phyloP scores from a whole-genome alignment of 495 filamentous ascomycete genomes.

The Entonaema liquescens region DNA sequence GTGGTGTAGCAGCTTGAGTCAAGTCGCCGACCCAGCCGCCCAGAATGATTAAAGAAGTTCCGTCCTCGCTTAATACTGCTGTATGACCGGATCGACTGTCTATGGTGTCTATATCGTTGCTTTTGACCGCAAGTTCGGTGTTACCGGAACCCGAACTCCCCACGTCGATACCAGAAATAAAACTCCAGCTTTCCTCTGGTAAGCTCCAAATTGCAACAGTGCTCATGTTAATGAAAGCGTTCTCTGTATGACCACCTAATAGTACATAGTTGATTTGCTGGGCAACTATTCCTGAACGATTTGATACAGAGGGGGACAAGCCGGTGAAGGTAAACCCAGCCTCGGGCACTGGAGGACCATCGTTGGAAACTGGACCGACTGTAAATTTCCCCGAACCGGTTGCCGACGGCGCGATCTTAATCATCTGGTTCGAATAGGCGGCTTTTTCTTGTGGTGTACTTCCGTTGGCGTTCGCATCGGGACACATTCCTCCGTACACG shows the following conservation, averaged over 20 bases:
- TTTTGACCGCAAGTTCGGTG: constrained; percentile 44
- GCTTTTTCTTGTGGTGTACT: constrained; percentile 68
- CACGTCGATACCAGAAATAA: constrained; percentile 63
- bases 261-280: constrained; percentile 81
- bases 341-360: constrained; percentile 72
- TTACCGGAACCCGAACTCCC: constrained; percentile 51
- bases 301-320: constrained; percentile 62
- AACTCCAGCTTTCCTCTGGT: constrained; percentile 87
- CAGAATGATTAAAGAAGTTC: constrained; percentile 74
- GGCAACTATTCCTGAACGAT: constrained; percentile 65
- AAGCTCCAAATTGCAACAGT: constrained; percentile 86
- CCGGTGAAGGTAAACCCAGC: constrained; percentile 87
- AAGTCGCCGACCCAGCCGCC: constrained; percentile 93
- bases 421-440: constrained; percentile 80
- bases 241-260: constrained; percentile 83
- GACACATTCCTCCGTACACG: constrained; percentile 91
- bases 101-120: constrained; percentile 49
- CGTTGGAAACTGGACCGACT: constrained; percentile 38
- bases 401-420: constrained; percentile 62
- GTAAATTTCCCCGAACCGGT: constrained; percentile 26
- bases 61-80: constrained; percentile 79
- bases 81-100: constrained; percentile 89
- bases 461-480: constrained; percentile 55
- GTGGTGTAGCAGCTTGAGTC: constrained; percentile 75
- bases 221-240: constrained; percentile 92